Conservation (phyloP, 805 yeast species). For the Komagataella kurtzmanii region DNA sequence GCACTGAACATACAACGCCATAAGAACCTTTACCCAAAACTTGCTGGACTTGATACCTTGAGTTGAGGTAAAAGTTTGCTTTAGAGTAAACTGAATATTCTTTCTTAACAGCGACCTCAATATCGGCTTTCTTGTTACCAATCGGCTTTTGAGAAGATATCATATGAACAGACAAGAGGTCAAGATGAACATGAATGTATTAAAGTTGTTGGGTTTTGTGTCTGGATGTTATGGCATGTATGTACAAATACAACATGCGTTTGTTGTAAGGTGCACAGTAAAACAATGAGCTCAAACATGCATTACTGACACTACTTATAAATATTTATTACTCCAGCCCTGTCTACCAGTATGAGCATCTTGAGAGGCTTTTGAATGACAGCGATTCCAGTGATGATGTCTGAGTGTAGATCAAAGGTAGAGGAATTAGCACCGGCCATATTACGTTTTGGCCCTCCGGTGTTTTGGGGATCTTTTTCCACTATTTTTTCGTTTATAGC, state of each 20-base stretch:
- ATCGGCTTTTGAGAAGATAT: background rate
- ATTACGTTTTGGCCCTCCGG: background rate
- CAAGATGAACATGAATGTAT: background rate
- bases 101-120: background rate
- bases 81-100: constrained; percentile 27
- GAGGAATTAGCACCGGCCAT: constrained; percentile 24
- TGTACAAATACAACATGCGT: background rate
- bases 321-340: constrained; percentile 52
- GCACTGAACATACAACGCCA: constrained; percentile 73
- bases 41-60: constrained; percentile 40
- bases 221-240: background rate
- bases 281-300: background rate
- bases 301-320: constrained; percentile 18
- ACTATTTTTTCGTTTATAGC: constrained; percentile 23
- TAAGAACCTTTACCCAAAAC: constrained; percentile 77
- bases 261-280: background rate
- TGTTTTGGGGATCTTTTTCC: background rate
- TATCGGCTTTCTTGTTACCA: background rate
- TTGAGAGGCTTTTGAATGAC: constrained; percentile 35
- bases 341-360: constrained; percentile 52
- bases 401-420: constrained; percentile 30
- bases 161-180: background rate
- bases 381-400: constrained; percentile 34
- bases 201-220: background rate
- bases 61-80: constrained; percentile 48